phyloP scores from a whole-genome alignment of 1,284 basidiomycete species.

The Kalmanozyma brasiliensis region DNA sequence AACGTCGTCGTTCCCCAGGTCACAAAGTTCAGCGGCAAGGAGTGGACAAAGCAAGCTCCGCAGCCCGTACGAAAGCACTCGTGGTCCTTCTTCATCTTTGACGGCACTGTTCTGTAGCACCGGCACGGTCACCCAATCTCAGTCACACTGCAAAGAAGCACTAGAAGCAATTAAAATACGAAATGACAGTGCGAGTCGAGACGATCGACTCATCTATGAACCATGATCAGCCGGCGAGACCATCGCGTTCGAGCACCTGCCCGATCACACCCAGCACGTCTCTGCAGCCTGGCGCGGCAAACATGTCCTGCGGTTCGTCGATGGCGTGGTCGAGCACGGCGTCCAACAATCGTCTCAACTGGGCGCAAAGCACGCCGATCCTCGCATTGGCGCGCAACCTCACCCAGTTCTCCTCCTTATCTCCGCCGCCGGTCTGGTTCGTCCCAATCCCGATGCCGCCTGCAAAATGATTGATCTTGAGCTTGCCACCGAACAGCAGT shows the following conservation, averaged over 20 bases:
- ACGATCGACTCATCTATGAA: too few species aligned
- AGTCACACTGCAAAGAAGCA: too few species aligned
- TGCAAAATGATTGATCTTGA: constrained; percentile 78
- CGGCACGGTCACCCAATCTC: too few species aligned
- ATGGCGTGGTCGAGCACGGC: constrained; percentile 37
- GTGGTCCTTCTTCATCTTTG: constrained; percentile 41
- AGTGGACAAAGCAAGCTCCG: constrained; percentile 17
- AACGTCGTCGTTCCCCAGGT: constrained; percentile 31
- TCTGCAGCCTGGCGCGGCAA: constrained; percentile 29
- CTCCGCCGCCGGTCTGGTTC: constrained; percentile 17
- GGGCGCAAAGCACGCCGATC: constrained; percentile 88
- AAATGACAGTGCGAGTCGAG: constrained; percentile 1
- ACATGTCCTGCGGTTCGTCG: constrained; percentile 37
- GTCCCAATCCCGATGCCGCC: constrained; percentile 74
- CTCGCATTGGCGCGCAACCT: constrained; percentile 83
- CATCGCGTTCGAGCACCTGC: constrained; percentile 38
- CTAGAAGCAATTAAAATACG: background rate
- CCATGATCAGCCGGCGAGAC: constrained; percentile 19
- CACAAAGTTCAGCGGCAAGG: constrained; percentile 22
- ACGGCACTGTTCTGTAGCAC: constrained; percentile 18
- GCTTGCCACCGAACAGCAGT: constrained; percentile 82
- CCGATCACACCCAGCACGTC: constrained; percentile 33
- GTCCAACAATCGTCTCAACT: constrained; percentile 73
- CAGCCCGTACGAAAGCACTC: constrained; percentile 35
- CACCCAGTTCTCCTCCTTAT: constrained; percentile 70